phyloP scores from a whole-genome alignment of 768 basidiomycete genomes.

The Tulasnella sp. region DNA sequence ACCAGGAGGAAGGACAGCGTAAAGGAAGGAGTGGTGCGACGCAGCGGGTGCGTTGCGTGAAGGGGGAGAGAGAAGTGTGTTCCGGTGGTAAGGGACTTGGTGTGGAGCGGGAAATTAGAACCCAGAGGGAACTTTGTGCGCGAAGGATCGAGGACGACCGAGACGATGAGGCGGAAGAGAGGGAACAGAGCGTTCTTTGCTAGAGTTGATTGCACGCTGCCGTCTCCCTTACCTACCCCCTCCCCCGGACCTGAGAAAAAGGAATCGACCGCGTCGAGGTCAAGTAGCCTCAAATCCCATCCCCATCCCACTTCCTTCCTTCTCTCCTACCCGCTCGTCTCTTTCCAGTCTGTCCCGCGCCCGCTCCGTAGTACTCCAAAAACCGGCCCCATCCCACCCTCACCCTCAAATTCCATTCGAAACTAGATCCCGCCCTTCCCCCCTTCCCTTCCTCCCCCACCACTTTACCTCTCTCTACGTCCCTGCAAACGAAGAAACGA shows the following conservation, averaged over 20 bases:
- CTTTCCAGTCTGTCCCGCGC: conserved; percentile 11
- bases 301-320: not conserved
- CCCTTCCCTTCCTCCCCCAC: not conserved
- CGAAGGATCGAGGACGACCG: not conserved
- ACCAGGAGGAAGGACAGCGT: not conserved
- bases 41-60: not conserved
- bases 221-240: too few relatives aligned
- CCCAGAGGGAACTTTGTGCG: not conserved
- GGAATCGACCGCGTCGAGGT: not conserved
- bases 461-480: not conserved
- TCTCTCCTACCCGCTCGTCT: conserved; percentile 2
- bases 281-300: not conserved
- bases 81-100: not conserved
- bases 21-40: not conserved
- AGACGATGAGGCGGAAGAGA: not conserved
- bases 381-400: not conserved
- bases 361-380: not conserved
- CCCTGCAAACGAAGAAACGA: not conserved
- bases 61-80: not conserved
- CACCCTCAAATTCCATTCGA: not conserved
- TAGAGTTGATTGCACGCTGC: not conserved
- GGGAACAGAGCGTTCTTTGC: not conserved
- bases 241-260: not conserved
- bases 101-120: conserved; percentile 12
- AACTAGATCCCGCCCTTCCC: not conserved